These are phyloP conservation scores for Sporisorium exsertum DNA, from an alignment of 1,284 basidiomycete genomes.

Conservation along the genomic window DNA sequence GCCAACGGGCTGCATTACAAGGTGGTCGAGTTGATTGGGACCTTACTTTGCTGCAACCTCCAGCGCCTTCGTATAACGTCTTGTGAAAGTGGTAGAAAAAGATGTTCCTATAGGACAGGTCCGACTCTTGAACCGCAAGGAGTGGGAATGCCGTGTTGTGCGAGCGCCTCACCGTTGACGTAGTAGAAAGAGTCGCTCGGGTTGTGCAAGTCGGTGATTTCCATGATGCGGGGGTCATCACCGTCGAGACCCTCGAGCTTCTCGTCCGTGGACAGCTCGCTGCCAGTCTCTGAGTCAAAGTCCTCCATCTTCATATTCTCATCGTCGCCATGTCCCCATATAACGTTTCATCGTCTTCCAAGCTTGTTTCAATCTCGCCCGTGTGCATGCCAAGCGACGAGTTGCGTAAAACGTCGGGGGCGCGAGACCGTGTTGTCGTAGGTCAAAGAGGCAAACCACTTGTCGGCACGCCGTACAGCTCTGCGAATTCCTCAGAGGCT, in stretches of 20 bases:
- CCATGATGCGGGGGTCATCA: slow-evolving; percentile 69
- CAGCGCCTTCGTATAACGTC: no score
- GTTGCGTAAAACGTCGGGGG: slow-evolving; percentile 91
- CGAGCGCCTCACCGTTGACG: no score
- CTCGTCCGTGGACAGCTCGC: slow-evolving; percentile 70
- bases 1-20: no score
- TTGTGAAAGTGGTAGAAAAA: no score
- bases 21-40: no score
- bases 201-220: slow-evolving; percentile 65
- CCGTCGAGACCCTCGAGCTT: slow-evolving; percentile 68
- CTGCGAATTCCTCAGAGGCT: slow-evolving; percentile 78
- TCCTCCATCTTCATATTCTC: slow-evolving; percentile 87
- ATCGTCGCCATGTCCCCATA: slow-evolving; percentile 87
- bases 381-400: slow-evolving; percentile 94
- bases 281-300: slow-evolving; percentile 71
- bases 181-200: slow-evolving; percentile 41
- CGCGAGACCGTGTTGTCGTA: slow-evolving; percentile 40
- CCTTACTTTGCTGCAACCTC: no score
- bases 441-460: slow-evolving; percentile 34
- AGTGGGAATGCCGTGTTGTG: no score
- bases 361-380: slow-evolving; percentile 67
- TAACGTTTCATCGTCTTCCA: slow-evolving; percentile 82
- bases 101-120: no score
- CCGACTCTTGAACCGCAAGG: no score
- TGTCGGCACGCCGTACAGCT: slow-evolving; percentile 75